A percentile compares a stretch with the other conserved stretches of the same genome.
phyloP scores from a whole-genome alignment of 306 rosid species.

The Morella rubra region DNA sequence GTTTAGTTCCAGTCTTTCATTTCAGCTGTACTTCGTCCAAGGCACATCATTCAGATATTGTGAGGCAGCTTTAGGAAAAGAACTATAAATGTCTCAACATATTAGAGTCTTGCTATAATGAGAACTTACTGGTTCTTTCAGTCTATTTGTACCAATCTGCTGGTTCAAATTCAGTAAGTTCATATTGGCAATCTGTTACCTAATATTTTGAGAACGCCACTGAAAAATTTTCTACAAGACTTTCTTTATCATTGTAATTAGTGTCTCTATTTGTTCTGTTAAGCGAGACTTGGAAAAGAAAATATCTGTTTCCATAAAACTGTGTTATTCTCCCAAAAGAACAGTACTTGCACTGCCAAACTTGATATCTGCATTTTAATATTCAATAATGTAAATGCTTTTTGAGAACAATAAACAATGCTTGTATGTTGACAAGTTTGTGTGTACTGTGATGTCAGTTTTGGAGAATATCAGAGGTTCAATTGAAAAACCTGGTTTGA shows the following conservation, averaged over 20 bases:
- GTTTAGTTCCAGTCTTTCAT: background rate
- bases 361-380: background rate
- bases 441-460: background rate
- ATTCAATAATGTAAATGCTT: background rate
- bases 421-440: background rate
- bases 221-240: background rate
- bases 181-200: background rate
- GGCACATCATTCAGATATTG: background rate
- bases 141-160: background rate
- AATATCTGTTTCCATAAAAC: background rate
- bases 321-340: background rate
- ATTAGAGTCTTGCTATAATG: too few species aligned
- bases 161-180: background rate
- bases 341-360: background rate
- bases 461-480: background rate
- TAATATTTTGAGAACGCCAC: background rate
- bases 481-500: background rate
- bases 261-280: background rate
- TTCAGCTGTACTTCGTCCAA: background rate
- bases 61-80: background rate
- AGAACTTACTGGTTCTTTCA: background rate
- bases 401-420: background rate
- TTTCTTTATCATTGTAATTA: background rate
- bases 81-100: too few species aligned
- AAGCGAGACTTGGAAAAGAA: too few species aligned